These are phyloP conservation scores for Mortierella hygrophila DNA, from an alignment of 192 early-diverging fungal species.

Conservation along the genomic window DNA sequence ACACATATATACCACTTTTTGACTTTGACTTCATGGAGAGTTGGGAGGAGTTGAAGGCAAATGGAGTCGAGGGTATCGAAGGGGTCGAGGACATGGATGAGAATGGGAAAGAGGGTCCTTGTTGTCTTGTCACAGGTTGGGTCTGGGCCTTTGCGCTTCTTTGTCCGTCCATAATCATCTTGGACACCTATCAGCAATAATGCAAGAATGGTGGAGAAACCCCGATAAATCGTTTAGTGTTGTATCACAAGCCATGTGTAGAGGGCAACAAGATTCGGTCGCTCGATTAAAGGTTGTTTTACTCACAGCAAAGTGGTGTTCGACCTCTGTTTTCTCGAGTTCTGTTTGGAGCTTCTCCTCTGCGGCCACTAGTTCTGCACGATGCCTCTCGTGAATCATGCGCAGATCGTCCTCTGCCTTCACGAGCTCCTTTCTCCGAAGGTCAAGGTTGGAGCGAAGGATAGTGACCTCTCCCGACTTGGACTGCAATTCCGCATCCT, in stretches of 20 bases:
- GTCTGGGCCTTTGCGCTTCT: slow-evolving; percentile 1
- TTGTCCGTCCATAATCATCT: slow-evolving; percentile 2
- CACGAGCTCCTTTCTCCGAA: neutral
- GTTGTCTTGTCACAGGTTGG: neutral
- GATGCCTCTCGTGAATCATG: neutral
- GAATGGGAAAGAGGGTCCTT: slow-evolving; percentile 13
- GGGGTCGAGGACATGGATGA: neutral
- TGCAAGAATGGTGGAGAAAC: neutral
- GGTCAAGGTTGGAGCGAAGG: slow-evolving; percentile 24
- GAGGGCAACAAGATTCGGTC: neutral
- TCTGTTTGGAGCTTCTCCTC: slow-evolving; percentile 23
- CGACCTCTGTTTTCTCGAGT: slow-evolving; percentile 22
- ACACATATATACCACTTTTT: slow-evolving; percentile 5
- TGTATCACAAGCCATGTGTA: neutral
- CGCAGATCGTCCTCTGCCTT: neutral
- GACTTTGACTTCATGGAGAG: slow-evolving; percentile 8
- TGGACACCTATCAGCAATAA: neutral
- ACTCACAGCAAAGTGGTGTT: slow-evolving; percentile 41
- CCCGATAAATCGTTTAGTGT: neutral
- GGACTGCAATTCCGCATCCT: slow-evolving; percentile 12
- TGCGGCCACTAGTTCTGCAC: slow-evolving; percentile 6
- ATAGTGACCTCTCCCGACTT: slow-evolving; percentile 27
- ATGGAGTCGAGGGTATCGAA: neutral
- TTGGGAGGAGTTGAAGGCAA: slow-evolving; percentile 23
- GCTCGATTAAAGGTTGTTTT: neutral